phyloP scores from a whole-genome alignment of 225 moss, liverwort and hornwort species.

The Antitrichia curtipendula region DNA sequence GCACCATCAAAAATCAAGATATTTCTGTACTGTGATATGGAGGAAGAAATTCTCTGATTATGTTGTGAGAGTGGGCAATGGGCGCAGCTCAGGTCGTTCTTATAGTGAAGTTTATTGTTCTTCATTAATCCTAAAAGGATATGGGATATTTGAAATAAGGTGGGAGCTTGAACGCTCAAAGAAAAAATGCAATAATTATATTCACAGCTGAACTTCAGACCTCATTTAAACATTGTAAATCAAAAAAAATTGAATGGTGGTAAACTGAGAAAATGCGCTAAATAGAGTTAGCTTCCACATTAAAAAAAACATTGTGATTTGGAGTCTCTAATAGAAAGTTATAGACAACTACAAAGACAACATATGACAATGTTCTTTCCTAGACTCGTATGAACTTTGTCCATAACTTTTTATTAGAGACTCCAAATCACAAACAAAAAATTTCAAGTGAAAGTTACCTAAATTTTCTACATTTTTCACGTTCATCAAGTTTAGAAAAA shows the following conservation, averaged over 20 bases:
- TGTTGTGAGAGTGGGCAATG: too few relatives aligned
- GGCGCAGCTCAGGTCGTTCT: too few relatives aligned
- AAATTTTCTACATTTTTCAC: rapidly evolving
- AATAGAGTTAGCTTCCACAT: not conserved
- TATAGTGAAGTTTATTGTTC: not conserved
- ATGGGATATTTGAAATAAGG: not conserved
- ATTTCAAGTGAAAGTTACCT: not conserved
- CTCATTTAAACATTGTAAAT: not conserved
- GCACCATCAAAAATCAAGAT: not conserved
- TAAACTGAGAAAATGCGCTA: not conserved
- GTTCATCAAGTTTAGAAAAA: not conserved
- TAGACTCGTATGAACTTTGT: not conserved
- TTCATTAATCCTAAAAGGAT: too few relatives aligned
- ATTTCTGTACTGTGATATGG: not conserved
- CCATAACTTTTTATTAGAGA: not conserved
- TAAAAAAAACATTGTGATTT: rapidly evolving
- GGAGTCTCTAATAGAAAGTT: not conserved
- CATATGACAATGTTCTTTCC: not conserved
- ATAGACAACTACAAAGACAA: not conserved
- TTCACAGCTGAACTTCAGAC: rapidly evolving
- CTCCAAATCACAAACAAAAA: not conserved
- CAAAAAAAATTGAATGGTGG: too few relatives aligned
- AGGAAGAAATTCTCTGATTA: too few relatives aligned
- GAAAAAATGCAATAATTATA: too few relatives aligned
- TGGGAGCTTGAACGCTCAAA: not conserved